Evolutionary conservation across 2,329 filamentous ascomycete species (phyloP).

Genomic region (Albophoma yamanashiensis): DNA sequence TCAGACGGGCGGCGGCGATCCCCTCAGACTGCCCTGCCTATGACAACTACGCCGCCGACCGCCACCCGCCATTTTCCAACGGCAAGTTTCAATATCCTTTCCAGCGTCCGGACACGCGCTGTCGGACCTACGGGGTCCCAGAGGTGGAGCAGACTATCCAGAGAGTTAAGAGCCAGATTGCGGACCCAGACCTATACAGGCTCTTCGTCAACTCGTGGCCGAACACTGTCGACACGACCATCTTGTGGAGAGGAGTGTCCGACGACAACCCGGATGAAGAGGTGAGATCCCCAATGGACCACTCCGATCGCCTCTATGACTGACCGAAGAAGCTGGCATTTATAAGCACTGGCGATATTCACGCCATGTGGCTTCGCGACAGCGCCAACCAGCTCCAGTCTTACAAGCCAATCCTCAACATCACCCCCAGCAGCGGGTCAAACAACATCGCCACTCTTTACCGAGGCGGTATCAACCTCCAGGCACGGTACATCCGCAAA

Average conservation of each 20-base stretch:
- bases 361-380: slow-evolving; percentile 89
- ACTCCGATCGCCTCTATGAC: neutral
- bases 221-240: slow-evolving; percentile 65
- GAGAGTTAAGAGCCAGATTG: slow-evolving; percentile 56
- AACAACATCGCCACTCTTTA: slow-evolving; percentile 52
- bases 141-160: slow-evolving; percentile 65
- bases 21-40: slow-evolving; percentile 22
- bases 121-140: slow-evolving; percentile 71
- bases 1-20: slow-evolving; percentile 11
- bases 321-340: slow-evolving; percentile 50
- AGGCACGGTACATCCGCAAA: slow-evolving; percentile 57
- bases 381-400: slow-evolving; percentile 72
- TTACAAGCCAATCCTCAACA: slow-evolving; percentile 54
- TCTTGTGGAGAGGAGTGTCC: slow-evolving; percentile 55
- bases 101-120: slow-evolving; percentile 65
- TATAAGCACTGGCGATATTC: slow-evolving; percentile 78
- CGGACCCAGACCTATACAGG: slow-evolving; percentile 64
- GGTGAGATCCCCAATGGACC: slow-evolving; percentile 10
- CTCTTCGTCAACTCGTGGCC: slow-evolving; percentile 65
- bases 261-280: slow-evolving; percentile 50
- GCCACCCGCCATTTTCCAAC: slow-evolving; percentile 62
- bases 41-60: slow-evolving; percentile 20
- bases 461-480: slow-evolving; percentile 66
- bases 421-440: slow-evolving; percentile 35
- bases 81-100: slow-evolving; percentile 68